These are phyloP conservation scores for Trichoderma reesei DNA, from an alignment of 495 filamentous ascomycete species.

Conservation along the genomic window DNA sequence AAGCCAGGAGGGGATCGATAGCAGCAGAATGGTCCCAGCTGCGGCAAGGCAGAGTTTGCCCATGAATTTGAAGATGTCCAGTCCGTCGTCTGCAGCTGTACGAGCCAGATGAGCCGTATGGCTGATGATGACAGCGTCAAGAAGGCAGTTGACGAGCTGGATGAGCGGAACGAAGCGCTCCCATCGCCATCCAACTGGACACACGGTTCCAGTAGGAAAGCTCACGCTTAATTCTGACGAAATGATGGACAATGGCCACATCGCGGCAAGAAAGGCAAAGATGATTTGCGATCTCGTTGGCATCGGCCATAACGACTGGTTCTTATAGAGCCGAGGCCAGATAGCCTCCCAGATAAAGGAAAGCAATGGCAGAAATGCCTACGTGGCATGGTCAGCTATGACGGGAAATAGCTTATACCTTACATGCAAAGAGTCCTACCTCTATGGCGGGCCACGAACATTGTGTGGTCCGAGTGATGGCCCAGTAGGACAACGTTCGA, in stretches of 20 bases:
- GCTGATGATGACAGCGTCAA: background rate
- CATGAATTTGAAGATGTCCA: background rate
- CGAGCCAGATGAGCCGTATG: background rate
- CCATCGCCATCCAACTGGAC: slow-evolving; percentile 5
- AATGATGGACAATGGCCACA: background rate
- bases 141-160: background rate
- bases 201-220: background rate
- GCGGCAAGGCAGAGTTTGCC: background rate
- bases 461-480: background rate
- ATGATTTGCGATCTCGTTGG: slow-evolving; percentile 1
- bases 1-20: background rate
- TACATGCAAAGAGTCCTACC: background rate
- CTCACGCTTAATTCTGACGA: background rate
- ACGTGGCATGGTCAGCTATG: background rate
- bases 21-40: background rate
- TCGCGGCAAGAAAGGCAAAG: background rate
- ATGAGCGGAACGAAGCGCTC: background rate
- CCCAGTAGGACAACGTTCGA: background rate
- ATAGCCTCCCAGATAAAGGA: background rate
- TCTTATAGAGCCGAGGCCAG: background rate
- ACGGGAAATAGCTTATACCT: background rate
- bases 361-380: background rate
- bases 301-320: background rate
- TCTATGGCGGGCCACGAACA: background rate
- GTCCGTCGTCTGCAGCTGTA: background rate